These are phyloP conservation scores for Sanguinoderma infundibulare DNA, from an alignment of 1,284 basidiomycete genomes.

Conservation along the genomic window DNA sequence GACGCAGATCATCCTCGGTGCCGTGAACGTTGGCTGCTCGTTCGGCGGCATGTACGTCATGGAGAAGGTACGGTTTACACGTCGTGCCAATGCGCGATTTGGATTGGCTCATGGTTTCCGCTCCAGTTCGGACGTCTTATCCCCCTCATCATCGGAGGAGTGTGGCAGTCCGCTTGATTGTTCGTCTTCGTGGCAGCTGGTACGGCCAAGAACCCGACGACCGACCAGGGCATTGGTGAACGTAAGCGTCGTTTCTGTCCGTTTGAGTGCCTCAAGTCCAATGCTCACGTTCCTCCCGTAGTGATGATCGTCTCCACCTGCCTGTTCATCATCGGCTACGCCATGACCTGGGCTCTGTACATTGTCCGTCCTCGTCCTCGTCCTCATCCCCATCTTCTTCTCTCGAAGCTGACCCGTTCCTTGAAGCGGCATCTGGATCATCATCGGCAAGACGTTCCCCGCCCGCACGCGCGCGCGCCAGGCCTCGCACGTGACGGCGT, in stretches of 20 bases:
- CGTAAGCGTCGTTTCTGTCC: conserved; percentile 39
- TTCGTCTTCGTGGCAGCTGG: conserved; percentile 81
- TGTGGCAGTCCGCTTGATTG: conserved; percentile 79
- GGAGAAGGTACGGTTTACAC: conserved; percentile 58
- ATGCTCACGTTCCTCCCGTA: conserved; percentile 24
- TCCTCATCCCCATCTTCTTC: no score
- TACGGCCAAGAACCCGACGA: conserved; percentile 60
- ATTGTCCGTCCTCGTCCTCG: no score
- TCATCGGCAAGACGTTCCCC: conserved; percentile 79
- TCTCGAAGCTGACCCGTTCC: no score
- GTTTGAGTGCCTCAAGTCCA: not conserved
- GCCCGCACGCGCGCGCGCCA: conserved; percentile 79
- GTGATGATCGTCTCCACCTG: conserved; percentile 82
- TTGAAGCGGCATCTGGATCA: conserved; percentile 75
- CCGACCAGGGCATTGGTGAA: conserved; percentile 54
- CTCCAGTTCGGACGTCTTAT: conserved; percentile 59
- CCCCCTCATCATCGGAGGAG: conserved; percentile 69
- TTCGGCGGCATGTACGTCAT: conserved; percentile 73
- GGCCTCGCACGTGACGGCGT: conserved; percentile 70
- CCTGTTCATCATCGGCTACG: conserved; percentile 80
- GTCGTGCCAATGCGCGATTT: conserved; percentile 22
- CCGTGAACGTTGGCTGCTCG: conserved; percentile 73
- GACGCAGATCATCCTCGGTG: conserved; percentile 74
- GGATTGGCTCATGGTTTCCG: not conserved
- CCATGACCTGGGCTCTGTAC: conserved; percentile 73